Evolutionary conservation across 345 rosid species (phyloP).

Genomic region (Raphanus raphanistrum): DNA sequence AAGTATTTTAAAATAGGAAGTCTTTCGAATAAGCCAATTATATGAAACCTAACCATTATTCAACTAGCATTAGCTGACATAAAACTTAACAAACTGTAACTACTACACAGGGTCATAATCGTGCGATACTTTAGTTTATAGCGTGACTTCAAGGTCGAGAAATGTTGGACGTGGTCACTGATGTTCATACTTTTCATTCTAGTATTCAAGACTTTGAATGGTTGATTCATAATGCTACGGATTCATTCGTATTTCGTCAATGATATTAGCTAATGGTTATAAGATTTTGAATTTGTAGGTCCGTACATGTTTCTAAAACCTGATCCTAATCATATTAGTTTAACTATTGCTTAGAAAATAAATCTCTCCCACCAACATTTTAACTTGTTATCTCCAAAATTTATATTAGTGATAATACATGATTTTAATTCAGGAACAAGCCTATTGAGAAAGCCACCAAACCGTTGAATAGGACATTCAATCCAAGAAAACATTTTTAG

Average conservation of each 20-base stretch:
- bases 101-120: slow-evolving; percentile 1
- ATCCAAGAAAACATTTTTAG: background rate
- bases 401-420: background rate
- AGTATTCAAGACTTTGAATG: slow-evolving; percentile 9
- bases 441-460: background rate
- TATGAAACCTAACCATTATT: slow-evolving; percentile 12
- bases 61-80: slow-evolving; percentile 14
- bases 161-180: slow-evolving; percentile 19
- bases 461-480: background rate
- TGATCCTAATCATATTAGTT: background rate
- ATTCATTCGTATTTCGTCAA: background rate
- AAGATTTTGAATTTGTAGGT: background rate
- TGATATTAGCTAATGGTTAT: background rate
- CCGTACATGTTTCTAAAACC: background rate
- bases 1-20: slow-evolving; percentile 14
- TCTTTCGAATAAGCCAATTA: slow-evolving; percentile 25
- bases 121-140: background rate
- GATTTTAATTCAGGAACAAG: background rate
- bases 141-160: slow-evolving; percentile 11
- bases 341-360: background rate
- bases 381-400: background rate
- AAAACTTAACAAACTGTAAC: slow-evolving; percentile 25
- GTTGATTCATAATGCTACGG: background rate
- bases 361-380: background rate
- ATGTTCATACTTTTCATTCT: background rate